Evolutionary conservation across 495 filamentous ascomycete genomes (phyloP).

Genomic region (Cudoniella acicularis): DNA sequence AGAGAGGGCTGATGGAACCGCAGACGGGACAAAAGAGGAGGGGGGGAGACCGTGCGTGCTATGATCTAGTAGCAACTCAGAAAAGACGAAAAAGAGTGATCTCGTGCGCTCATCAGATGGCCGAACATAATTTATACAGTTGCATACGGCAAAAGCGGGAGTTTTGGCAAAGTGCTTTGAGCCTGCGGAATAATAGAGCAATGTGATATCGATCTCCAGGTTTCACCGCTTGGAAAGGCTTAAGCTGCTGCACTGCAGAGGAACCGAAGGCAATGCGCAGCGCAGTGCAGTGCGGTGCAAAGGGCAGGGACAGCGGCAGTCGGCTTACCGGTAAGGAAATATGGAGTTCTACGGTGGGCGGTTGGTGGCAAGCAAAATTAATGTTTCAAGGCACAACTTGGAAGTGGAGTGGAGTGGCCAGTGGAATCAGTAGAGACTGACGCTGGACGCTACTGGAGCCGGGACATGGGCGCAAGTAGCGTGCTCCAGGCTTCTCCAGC

Average conservation of each 20-base stretch:
- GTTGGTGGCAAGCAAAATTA: neutral
- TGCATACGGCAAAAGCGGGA: slow-evolving; percentile 9
- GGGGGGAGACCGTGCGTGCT: neutral
- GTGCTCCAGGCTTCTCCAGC: no score
- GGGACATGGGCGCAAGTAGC: no score
- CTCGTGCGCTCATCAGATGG: slow-evolving; percentile 4
- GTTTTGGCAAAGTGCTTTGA: neutral
- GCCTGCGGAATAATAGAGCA: neutral
- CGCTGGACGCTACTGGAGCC: no score
- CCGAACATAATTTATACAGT: slow-evolving; percentile 5
- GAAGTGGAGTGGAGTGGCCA: neutral
- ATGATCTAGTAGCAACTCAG: slow-evolving; percentile 24
- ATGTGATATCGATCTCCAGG: neutral
- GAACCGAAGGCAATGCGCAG: neutral
- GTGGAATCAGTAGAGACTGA: neutral
- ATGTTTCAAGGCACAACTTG: neutral
- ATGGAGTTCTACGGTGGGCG: neutral
- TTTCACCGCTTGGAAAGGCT: neutral
- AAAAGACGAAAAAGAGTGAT: neutral
- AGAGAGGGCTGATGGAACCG: neutral
- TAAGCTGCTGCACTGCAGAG: neutral
- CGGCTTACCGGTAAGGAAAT: slow-evolving; percentile 1
- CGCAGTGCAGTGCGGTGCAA: no score
- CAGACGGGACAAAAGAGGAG: neutral
- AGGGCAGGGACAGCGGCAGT: slow-evolving; percentile 1